A percentile compares a stretch with the other conserved stretches of the same genome.
These are phyloP conservation scores for Paracoccidioides brasiliensis DNA, from an alignment of 2,329 filamentous ascomycete species.

Conservation along the genomic window DNA sequence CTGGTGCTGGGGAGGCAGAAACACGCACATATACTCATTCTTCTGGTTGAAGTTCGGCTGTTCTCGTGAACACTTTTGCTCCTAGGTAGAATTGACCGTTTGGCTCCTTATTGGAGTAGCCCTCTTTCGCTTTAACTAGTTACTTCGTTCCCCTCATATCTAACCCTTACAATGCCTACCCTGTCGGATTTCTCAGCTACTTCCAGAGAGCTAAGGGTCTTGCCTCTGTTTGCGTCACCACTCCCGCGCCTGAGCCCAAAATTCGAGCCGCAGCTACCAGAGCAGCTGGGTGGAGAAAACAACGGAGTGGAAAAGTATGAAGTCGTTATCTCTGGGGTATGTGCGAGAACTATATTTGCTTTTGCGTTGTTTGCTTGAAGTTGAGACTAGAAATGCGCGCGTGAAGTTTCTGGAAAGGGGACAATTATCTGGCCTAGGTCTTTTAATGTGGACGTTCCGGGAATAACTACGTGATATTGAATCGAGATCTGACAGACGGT, in stretches of 20 bases:
- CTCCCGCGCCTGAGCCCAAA: conserved; percentile 23
- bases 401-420: neutral
- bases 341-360: conserved; percentile 3
- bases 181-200: conserved; percentile 6
- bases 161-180: conserved; percentile 4
- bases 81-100: neutral
- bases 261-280: conserved; percentile 6
- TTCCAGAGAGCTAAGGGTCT: conserved; percentile 7
- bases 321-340: conserved; percentile 30
- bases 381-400: neutral
- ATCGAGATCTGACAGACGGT: neutral
- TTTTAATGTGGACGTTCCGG: neutral
- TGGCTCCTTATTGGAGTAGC: neutral
- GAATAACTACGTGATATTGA: neutral
- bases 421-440: neutral
- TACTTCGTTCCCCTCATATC: neutral
- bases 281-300: neutral
- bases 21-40: neutral
- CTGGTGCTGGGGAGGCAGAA: no score
- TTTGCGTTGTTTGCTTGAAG: neutral
- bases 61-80: neutral
- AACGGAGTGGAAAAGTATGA: conserved; percentile 22
- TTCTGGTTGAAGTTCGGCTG: neutral
- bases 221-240: conserved; percentile 38
- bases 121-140: neutral